phyloP scores from a whole-genome alignment of 345 rosid species.

The Carallia brachiata region DNA sequence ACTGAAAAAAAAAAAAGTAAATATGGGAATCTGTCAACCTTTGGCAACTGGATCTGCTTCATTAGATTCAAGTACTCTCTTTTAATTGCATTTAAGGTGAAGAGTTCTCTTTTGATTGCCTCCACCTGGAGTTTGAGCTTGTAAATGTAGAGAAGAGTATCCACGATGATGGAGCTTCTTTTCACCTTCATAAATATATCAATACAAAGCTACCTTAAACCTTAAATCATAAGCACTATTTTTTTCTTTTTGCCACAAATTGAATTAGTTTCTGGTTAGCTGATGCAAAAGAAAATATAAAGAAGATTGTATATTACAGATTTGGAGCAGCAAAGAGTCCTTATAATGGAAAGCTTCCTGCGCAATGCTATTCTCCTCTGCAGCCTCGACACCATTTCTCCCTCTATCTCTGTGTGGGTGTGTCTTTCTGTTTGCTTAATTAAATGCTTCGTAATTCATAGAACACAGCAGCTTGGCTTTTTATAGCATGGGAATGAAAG shows the following conservation, averaged over 20 bases:
- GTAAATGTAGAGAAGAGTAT: constrained; percentile 46
- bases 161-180: constrained; percentile 38
- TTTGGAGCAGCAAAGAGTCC: constrained; percentile 45
- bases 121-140: constrained; percentile 59
- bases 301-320: constrained; percentile 32
- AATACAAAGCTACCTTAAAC: neutral
- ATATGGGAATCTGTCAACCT: constrained; percentile 1
- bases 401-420: constrained; percentile 12
- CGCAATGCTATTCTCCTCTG: constrained; percentile 42
- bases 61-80: constrained; percentile 33
- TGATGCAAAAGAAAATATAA: neutral
- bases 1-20: too few relatives aligned
- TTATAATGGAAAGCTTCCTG: constrained; percentile 49
- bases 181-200: constrained; percentile 35
- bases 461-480: constrained; percentile 16
- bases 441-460: neutral
- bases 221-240: too few relatives aligned
- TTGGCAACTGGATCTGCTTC: constrained; percentile 33
- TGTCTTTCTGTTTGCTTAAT: constrained; percentile 1
- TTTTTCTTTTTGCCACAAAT: too few relatives aligned
- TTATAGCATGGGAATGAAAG: constrained; percentile 37
- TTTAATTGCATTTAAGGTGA: constrained; percentile 40
- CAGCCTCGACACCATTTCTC: constrained; percentile 45
- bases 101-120: constrained; percentile 44
- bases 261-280: neutral